These are phyloP conservation scores for Mycena vitilis DNA, from an alignment of 768 basidiomycete genomes.

Conservation along the genomic window DNA sequence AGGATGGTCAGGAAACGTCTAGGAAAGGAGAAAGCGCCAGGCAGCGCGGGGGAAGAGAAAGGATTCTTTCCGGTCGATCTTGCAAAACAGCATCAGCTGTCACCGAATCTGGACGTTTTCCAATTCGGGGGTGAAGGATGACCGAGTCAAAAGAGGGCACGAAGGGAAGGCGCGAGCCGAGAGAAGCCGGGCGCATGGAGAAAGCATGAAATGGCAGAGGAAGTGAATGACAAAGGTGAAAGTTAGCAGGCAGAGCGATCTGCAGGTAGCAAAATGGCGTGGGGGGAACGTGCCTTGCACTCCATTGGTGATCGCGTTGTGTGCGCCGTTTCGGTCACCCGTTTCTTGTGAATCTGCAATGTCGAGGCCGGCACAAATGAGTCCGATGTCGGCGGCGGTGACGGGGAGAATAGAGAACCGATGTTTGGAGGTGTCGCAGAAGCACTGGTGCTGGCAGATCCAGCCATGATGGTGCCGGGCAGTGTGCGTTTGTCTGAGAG, in stretches of 20 bases:
- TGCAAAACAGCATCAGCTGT: slow-evolving; percentile 44
- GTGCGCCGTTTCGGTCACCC: slow-evolving; percentile 18
- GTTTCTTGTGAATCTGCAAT: slow-evolving; percentile 22
- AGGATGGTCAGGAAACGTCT: slow-evolving; percentile 41
- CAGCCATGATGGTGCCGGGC: slow-evolving; percentile 17
- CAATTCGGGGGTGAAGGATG: slow-evolving; percentile 38
- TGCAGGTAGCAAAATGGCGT: slow-evolving; percentile 19
- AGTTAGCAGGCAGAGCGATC: slow-evolving; percentile 40
- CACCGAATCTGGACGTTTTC: slow-evolving; percentile 46
- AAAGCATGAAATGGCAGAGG: slow-evolving; percentile 23
- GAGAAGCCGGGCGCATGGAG: slow-evolving; percentile 34
- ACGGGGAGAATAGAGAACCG: slow-evolving; percentile 53
- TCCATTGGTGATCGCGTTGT: slow-evolving; percentile 24
- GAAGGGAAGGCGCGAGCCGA: slow-evolving; percentile 35
- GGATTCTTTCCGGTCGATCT: slow-evolving; percentile 73
- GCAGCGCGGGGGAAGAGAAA: slow-evolving; percentile 50
- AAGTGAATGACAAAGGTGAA: slow-evolving; percentile 28
- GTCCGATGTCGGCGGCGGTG: slow-evolving; percentile 53
- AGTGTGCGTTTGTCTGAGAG: slow-evolving; percentile 24
- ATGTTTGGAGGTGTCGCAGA: slow-evolving; percentile 47
- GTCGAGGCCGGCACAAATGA: slow-evolving; percentile 48
- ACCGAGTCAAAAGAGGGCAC: slow-evolving; percentile 28
- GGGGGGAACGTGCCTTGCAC: slow-evolving; percentile 47
- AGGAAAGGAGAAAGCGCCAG: slow-evolving; percentile 47
- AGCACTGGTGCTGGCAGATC: slow-evolving; percentile 38